Percentiles rank a stretch among this genome's conserved stretches.
Evolutionary conservation across 108 stramenopile species (phyloP).

Genomic region (Fistulifera pelliculosa): DNA sequence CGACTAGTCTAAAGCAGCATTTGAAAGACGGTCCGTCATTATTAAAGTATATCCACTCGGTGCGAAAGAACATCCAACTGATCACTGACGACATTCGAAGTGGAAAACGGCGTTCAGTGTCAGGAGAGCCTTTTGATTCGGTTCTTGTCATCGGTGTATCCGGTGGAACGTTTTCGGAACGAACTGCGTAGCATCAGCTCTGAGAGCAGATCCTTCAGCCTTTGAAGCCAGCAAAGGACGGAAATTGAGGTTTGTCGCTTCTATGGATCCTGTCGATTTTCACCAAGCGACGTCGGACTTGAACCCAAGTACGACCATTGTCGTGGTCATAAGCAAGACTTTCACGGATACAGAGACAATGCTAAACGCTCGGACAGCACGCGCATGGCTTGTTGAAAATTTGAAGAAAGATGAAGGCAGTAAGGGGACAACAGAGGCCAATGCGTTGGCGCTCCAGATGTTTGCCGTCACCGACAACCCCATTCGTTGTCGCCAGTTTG

Average conservation of each 20-base stretch:
- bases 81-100: constrained; percentile 72
- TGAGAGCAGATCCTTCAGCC: constrained; percentile 60
- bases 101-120: constrained; percentile 63
- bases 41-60: constrained; percentile 58
- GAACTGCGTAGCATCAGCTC: constrained; percentile 90
- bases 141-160: constrained; percentile 90
- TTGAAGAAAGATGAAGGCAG: constrained; percentile 18
- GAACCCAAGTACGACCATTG: constrained; percentile 72
- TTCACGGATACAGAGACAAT: constrained; percentile 92
- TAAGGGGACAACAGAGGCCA: constrained; percentile 24
- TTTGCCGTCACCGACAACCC: constrained; percentile 60
- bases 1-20: too few relatives aligned
- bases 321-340: constrained; percentile 89
- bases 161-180: constrained; percentile 79
- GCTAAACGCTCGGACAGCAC: constrained; percentile 86
- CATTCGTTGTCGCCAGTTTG: constrained; percentile 35
- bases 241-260: constrained; percentile 84
- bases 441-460: constrained; percentile 71
- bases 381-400: constrained; percentile 69
- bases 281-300: constrained; percentile 57
- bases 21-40: too few relatives aligned
- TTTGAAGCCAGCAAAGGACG: constrained; percentile 46
- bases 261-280: constrained; percentile 97
- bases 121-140: constrained; percentile 80
- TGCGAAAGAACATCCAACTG: constrained; percentile 51